These are phyloP conservation scores for Termitomyces sp. DNA, from an alignment of 768 basidiomycete species.

Conservation along the genomic window DNA sequence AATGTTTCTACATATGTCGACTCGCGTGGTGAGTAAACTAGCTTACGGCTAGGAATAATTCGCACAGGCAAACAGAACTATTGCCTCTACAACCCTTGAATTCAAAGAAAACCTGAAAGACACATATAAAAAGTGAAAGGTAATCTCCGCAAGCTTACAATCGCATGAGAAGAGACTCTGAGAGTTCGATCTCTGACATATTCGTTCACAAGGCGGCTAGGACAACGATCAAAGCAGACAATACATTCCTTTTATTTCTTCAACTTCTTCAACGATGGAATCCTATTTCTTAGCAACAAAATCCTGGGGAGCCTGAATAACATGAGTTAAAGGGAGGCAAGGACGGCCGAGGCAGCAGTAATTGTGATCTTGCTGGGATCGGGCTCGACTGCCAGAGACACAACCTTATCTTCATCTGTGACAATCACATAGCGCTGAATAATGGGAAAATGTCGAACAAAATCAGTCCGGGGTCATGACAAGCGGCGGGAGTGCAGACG, in stretches of 20 bases:
- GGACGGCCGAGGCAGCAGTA: no score
- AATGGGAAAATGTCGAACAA: neutral
- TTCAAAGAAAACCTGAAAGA: neutral
- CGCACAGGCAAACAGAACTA: neutral
- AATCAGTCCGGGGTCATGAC: neutral
- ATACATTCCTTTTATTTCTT: neutral
- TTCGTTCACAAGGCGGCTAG: neutral
- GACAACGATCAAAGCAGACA: neutral
- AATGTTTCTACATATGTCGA: no score
- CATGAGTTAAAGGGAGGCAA: no score
- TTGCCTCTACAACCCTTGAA: neutral
- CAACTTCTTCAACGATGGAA: no score
- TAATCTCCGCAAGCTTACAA: neutral
- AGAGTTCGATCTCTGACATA: neutral
- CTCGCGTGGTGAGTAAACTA: no score
- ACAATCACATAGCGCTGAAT: conserved; percentile 55
- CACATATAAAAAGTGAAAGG: neutral
- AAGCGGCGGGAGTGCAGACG: conserved; percentile 1
- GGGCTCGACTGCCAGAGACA: conserved; percentile 47
- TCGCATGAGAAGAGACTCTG: neutral
- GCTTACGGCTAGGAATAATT: no score
- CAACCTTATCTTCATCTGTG: conserved; percentile 53
- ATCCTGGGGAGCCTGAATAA: no score
- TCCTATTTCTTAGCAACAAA: no score
- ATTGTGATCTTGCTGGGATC: conserved; percentile 41